A percentile compares a stretch with the other conserved stretches of the same genome.
These are phyloP conservation scores for Penicillium goetzii DNA, from an alignment of 495 filamentous ascomycete genomes.

Conservation along the genomic window DNA sequence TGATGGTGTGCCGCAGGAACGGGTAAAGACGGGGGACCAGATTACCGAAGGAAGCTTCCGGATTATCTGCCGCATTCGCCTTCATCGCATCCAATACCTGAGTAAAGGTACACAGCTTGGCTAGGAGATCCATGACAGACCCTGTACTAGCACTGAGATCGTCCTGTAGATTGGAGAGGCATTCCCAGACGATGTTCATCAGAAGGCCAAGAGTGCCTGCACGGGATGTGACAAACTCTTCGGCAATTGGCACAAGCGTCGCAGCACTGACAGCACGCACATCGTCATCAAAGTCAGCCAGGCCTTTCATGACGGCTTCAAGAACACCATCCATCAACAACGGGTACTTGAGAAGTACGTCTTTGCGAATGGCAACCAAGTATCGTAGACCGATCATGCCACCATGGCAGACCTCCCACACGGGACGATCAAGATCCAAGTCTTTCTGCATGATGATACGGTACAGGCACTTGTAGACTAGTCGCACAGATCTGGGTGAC, in stretches of 20 bases:
- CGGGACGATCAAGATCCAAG: slow-evolving; percentile 64
- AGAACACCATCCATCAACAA: slow-evolving; percentile 92
- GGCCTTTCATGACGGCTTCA: slow-evolving; percentile 88
- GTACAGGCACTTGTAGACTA: slow-evolving; percentile 78
- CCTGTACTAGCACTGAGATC: slow-evolving; percentile 97
- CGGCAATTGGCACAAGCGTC: slow-evolving; percentile 91
- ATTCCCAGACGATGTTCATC: slow-evolving; percentile 96
- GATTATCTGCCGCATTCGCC: slow-evolving; percentile 77
- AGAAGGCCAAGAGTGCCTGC: slow-evolving; percentile 73
- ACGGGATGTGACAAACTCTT: slow-evolving; percentile 86
- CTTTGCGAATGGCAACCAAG: slow-evolving; percentile 90
- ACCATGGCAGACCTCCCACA: slow-evolving; percentile 96
- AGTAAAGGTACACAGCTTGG: slow-evolving; percentile 92
- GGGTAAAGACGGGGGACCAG: slow-evolving; percentile 94
- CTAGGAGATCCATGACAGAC: slow-evolving; percentile 95
- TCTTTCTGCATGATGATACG: slow-evolving; percentile 91
- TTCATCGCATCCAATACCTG: slow-evolving; percentile 95
- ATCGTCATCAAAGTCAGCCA: slow-evolving; percentile 90
- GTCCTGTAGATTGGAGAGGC: slow-evolving; percentile 91
- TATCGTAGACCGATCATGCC: slow-evolving; percentile 97
- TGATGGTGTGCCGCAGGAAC: slow-evolving; percentile 96
- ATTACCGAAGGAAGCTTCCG: slow-evolving; percentile 84
- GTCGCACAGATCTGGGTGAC: slow-evolving; percentile 71
- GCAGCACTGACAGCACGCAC: slow-evolving; percentile 96
- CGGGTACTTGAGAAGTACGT: slow-evolving; percentile 79